Evolutionary conservation across 2,329 filamentous ascomycete genomes (phyloP).

Genomic region (Pseudocercospora fuligena): DNA sequence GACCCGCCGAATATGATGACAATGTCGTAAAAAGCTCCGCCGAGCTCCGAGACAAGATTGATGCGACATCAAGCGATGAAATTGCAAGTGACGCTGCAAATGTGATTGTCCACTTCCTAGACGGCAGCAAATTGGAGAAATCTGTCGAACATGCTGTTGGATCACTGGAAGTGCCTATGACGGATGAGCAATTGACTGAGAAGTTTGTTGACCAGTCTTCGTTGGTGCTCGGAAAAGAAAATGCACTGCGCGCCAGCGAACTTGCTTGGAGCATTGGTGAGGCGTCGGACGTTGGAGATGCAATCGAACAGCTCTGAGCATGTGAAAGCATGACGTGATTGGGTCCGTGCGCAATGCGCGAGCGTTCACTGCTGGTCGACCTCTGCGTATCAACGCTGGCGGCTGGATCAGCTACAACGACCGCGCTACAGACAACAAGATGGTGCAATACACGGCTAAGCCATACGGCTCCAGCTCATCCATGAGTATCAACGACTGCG

Average conservation of each 20-base stretch:
- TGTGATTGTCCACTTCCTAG: constrained; percentile 45
- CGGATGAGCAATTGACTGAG: constrained; percentile 49
- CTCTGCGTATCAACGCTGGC: not conserved
- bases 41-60: constrained; percentile 52
- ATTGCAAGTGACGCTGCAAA: constrained; percentile 51
- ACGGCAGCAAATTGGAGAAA: constrained; percentile 48
- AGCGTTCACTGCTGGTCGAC: not conserved
- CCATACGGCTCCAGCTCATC: not conserved
- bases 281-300: constrained; percentile 24
- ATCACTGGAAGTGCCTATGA: constrained; percentile 56
- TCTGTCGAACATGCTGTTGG: constrained; percentile 58
- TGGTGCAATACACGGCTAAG: not conserved
- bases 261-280: constrained; percentile 32
- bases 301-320: not conserved
- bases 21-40: constrained; percentile 49
- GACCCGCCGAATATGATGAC: constrained; percentile 58
- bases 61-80: constrained; percentile 48
- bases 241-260: constrained; percentile 30
- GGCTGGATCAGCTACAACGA: not conserved
- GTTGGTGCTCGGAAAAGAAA: constrained; percentile 47
- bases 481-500: not conserved
- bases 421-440: not conserved
- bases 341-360: not conserved
- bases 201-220: constrained; percentile 58
- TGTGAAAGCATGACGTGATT: not conserved